Evolutionary conservation across 257 asterid species (phyloP), one percentile per base, ranked within the genome.

Genomic region (Solanum chilense): DNA sequence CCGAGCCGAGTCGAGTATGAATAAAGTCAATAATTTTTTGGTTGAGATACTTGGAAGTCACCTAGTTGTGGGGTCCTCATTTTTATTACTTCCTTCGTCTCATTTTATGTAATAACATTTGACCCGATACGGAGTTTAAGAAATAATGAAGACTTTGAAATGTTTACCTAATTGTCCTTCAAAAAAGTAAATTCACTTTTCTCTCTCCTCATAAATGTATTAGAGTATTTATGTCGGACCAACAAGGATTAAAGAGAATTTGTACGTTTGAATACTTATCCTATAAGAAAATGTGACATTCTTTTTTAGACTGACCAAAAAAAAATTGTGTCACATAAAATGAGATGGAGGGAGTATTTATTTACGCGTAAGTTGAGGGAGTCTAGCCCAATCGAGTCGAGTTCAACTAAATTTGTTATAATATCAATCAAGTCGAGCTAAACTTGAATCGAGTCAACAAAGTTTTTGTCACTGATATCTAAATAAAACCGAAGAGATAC

Each of bases 71-170:
- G 64, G n/a, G n/a, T 73, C 8, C 35, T 21, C 27, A 58, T 58
- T 58, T 58, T 20, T 58, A 58, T 64, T n/a, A 33, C 1, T 33
- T 33, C 0, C 5, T 33, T 3, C 5, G 1, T 33, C 5, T 5
- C 1, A 33, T 33, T 33, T 33, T 33, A 33, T 33, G 5, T 33
- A 5, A 33, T 0, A 33, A 0, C 0, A 3, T 33, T 33, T 33
- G 5, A 33, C 5, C 1, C 5, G 35, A 1, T 0, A 33, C 0
- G 1, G 5, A 33, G 0, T 4, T 33, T 33, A 33, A 33, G 1
- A 33, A 33, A 33, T 33, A 33, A 33, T 3, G 35, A 33, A 33
- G 35, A 33, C 5, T 33, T 33, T 33, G 5, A 33, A 33, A 33
- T 33, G 5, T 33, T 33, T 33, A 33, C 0, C 35, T 33, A 33